Conservation (phyloP, 139 green algal species). For the Pseudopediastrum boryanum region DNA sequence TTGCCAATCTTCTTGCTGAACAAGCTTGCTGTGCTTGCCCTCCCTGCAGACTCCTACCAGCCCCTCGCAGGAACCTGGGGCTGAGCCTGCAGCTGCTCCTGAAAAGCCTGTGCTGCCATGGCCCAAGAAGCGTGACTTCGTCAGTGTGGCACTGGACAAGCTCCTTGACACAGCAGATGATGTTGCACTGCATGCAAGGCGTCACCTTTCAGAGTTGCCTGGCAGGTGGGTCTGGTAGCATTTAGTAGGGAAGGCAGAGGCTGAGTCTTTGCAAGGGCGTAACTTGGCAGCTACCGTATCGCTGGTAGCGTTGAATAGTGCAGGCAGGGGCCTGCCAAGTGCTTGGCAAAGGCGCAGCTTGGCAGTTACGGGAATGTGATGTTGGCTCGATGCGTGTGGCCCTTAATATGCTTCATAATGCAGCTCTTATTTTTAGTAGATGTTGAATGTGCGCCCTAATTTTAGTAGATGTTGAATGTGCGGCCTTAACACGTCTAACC, state of each 20-base stretch:
- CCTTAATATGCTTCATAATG: too few relatives aligned
- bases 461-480: too few relatives aligned
- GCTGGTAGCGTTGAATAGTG: neutral
- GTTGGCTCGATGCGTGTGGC: too few relatives aligned
- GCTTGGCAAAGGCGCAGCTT: neutral
- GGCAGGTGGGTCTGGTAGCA: neutral
- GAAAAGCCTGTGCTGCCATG: constrained; percentile 27
- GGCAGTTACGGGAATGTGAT: too few relatives aligned
- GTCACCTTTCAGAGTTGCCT: constrained; percentile 9
- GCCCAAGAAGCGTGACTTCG: constrained; percentile 36
- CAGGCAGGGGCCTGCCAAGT: neutral
- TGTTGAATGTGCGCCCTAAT: too few relatives aligned
- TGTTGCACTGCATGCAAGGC: constrained; percentile 29
- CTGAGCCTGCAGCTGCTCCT: too few relatives aligned
- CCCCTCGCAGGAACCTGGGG: too few relatives aligned
- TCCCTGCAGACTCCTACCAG: too few relatives aligned
- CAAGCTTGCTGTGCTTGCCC: too few relatives aligned
- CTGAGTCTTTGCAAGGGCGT: neutral
- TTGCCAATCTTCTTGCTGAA: too few relatives aligned
- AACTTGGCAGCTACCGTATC: neutral
- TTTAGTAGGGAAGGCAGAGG: neutral
- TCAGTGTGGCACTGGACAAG: constrained; percentile 35
- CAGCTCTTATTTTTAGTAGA: too few relatives aligned
- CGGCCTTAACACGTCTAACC: too few relatives aligned
- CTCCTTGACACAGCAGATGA: constrained; percentile 41